Base-by-base conservation (phyloP, 441 rosid genomes). In the Manihot esculenta region DNA sequence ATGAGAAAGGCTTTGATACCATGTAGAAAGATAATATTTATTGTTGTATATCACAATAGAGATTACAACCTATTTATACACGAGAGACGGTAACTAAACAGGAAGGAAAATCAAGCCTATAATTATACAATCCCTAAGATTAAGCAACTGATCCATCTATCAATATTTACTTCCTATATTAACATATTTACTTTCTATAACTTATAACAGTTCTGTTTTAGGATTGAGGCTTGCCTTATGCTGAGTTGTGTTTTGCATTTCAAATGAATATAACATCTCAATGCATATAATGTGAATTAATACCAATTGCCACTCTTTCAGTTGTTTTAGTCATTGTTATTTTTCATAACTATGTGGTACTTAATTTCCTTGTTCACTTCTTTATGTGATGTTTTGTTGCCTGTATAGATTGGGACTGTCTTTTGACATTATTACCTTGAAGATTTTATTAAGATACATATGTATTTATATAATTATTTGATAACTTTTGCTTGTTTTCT, bases 401-500 rank as follows among this genome's bases (percentile, higher is more conserved):
- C 62, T 57, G 10, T 23, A 10, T 58, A 14, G 2, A 42, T 11
- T 20, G n/a, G 44, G 6, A 33, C 38, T 3, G 41, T 26, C 15
- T 23, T 30, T 2, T 33, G 45, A 11, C 42, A 47, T 26, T 56
- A 26, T n/a, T 38, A 35, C 42, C 41, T 48, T 48, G 10, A 42
- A 44, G 24, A 27, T 23, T 54, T 20, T 65, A 47, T 15, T n/a
- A n/a, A n/a, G n/a, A n/a, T n/a, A n/a, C n/a, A n/a, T n/a, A n/a
- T n/a, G n/a, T n/a, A n/a, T n/a, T 65, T 10, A 8, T 42, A 41
- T 23, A 21, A 21, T 59, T 56, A 44, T 35, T 73, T 58, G 62
- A 5, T 61, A 56, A n/a, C 47, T 64, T 69, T 73, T 48, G 18
- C 24, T 69, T 23, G 17, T 71, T 23, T 21, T 70, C 44, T 75